Percentiles rank a stretch among this genome's conserved stretches.
These are phyloP conservation scores for Phytopythium sindhum DNA, from an alignment of 352 stramenopile species.

Conservation along the genomic window DNA sequence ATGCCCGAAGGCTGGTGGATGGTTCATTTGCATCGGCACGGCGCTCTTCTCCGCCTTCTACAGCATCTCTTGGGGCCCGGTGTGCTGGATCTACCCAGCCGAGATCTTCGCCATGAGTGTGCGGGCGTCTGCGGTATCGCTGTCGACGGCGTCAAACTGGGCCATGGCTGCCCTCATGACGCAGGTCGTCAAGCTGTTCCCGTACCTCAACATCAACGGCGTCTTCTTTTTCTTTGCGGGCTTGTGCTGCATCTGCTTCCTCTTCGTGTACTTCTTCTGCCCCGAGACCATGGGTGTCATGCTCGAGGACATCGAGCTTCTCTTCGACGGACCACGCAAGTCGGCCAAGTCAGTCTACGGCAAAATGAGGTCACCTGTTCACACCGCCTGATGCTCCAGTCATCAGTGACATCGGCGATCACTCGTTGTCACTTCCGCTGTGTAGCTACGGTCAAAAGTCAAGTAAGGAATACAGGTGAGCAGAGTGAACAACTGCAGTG, in stretches of 20 bases:
- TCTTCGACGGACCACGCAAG: conserved; percentile 19
- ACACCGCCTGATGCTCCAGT: background rate
- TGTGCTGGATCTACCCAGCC: conserved; percentile 20
- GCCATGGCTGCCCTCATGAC: conserved; percentile 32
- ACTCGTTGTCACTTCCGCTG: too few species aligned
- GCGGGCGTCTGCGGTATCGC: conserved; percentile 37
- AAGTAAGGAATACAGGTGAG: background rate
- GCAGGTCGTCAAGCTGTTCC: conserved; percentile 1
- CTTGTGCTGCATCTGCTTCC: conserved; percentile 25
- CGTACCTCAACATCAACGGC: conserved; percentile 14
- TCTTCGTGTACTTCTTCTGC: conserved; percentile 50
- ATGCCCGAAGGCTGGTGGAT: conserved; percentile 16
- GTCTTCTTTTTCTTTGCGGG: conserved; percentile 17
- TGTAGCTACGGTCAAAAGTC: background rate
- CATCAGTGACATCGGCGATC: background rate
- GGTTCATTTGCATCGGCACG: conserved; percentile 21
- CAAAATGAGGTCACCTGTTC: conserved; percentile 21
- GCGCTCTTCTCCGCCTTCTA: conserved; percentile 12
- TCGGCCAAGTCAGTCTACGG: conserved; percentile 16
- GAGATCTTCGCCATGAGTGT: conserved; percentile 48
- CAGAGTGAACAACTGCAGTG: too few species aligned
- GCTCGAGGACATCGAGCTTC: conserved; percentile 43
- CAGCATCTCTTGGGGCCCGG: conserved; percentile 8
- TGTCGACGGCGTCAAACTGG: conserved; percentile 43
- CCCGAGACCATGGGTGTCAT: conserved; percentile 36